Evolutionary conservation across 2,329 filamentous ascomycete genomes (phyloP), one percentile per base, ranked within the genome.

Genomic region (Colletotrichum gigasporum): DNA sequence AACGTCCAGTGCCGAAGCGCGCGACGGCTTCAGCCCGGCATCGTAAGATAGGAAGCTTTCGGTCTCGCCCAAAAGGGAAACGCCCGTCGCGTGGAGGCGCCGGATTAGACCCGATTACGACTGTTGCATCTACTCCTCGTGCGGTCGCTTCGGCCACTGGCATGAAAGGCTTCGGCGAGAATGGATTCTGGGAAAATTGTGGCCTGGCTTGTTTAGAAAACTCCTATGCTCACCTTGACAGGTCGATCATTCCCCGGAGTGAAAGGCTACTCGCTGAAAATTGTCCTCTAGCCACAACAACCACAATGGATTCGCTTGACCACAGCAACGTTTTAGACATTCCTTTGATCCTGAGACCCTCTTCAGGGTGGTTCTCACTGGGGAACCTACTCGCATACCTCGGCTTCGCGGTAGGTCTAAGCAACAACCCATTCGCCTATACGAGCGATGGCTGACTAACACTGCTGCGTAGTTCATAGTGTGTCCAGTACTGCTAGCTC

Each of bases 41-140:
- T 48, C 2, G 12, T n/a, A 18, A 8, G 18, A 30, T 14, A 9
- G 16, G 9, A 41, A 58, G 32, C 24, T 58, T 58, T 58, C 44
- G 55, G 55, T 16, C 20, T 24, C 11, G 32, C 26, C 34, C 24
- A 51, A 32, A 51, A 32, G 8, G 34, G 44, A 32, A n/a, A 22
- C n/a, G n/a, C n/a, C n/a, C n/a, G n/a, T n/a, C n/a, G n/a, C n/a
- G n/a, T n/a, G n/a, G n/a, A n/a, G n/a, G n/a, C n/a, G 3, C 24
- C 24, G 30, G 35, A 12, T n/a, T 6, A 30, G 26, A 32, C 11
- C n/a, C 24, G 45, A 32, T 32, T 10, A 39, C 14, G 14, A 5
- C 12, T 16, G 11, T 3, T 16, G 35, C 12, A 4, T 4, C n/a
- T 3, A n/a, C 14, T 12, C 35, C n/a, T n/a, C n/a, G n/a, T n/a